Evolutionary conservation across 116 monocot species (phyloP), one percentile per base, ranked within the genome.

Genomic region (Thalassia testudinum): DNA sequence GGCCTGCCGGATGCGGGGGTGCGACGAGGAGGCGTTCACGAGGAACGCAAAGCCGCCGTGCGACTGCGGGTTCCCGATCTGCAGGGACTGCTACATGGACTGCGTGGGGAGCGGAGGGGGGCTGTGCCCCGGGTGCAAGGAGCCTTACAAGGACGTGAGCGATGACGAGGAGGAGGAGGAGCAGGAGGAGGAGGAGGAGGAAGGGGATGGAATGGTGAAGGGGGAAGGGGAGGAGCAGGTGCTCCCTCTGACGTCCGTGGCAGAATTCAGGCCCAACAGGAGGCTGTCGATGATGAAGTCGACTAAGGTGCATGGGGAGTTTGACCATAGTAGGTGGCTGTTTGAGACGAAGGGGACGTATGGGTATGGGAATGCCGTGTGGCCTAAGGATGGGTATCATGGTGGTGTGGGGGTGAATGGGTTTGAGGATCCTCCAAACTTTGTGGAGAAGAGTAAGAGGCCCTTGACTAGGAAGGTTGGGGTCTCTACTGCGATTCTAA

Each of bases 311-410:
- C 62, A 57, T 0, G 63, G 63, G 14, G 95, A 95, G 5, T 88
- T 97, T 40, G 97, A 97, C 49, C 87, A 97, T 56, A 75, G 65
- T 14, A 50, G 97, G 5, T 97, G 97, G 95, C 70, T 95, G 11
- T 97, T 80, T 28, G 89, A 97, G 85, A 88, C 85, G 1, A 88
- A 85, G 48, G 97, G 97, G 28, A 97, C 97, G 0, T 97, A 97
- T 17, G 97, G 97, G 1, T 97, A 97, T 14, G 97, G 97, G 26
- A 97, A 97, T 29, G 97, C 89, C 2, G 64, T 97, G 25, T 89
- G 97, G 97, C 97, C 97, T 0, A 89, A 79, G 56, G 89, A 79
- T 5, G 81, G 76, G 11, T 37, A 64, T 24, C 56, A 51, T 7
- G 81, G 64, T 10, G 70, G 53, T 2, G 66, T 28, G 12, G 83